Evolutionary conservation across 2,329 filamentous ascomycete species (phyloP), one percentile per base, ranked within the genome.

Genomic region (Verticillium dahliae): DNA sequence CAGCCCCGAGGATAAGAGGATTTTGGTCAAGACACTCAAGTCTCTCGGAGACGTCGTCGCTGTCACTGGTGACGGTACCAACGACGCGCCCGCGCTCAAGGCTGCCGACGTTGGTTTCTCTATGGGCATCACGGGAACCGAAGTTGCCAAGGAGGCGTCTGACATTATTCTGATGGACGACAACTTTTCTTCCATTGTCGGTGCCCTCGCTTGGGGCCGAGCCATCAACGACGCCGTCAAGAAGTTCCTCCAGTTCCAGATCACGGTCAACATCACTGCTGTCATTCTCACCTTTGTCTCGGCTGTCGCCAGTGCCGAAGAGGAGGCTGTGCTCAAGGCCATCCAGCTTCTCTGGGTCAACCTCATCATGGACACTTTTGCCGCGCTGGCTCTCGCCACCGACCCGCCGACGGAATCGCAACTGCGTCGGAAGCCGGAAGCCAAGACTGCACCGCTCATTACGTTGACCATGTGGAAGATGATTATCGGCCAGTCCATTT

Each of bases 401-500:
- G 89, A 91, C 72, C 86, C 88, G n/a, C 89, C 89, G 0, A 88
- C 85, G 1, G 81, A 83, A 63, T 85, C 81, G 65, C 86, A 91
- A 61, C 78, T 91, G n/a, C 77, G 90, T 64, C 84, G 90, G 41
- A 90, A 90, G 70, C 91, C 91, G 1, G 86, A 91, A 62, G 83
- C 87, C 2, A 92, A 92, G 70, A 88, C 85, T 35, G 88, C 89
- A 6, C 82, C 89, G 1, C 79, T 94, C 6, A 90, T 94, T 67
- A 91, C 84, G 2, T 77, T 88, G 55, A 87, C 85, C 50, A 94
- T 94, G 90, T 90, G 89, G 88, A 95, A 95, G 78, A 95, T 93
- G 90, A 93, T 95, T 63, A 84, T 92, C 60, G 90, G 90, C 0
- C 90, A 95, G 72, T 83, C 89, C 7, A 85, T 93, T 65, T 92